A percentile compares a stretch with the other conserved stretches of the same genome.
Evolutionary conservation across 352 stramenopile genomes (phyloP).

Genomic region (Phytophthora pluvialis): DNA sequence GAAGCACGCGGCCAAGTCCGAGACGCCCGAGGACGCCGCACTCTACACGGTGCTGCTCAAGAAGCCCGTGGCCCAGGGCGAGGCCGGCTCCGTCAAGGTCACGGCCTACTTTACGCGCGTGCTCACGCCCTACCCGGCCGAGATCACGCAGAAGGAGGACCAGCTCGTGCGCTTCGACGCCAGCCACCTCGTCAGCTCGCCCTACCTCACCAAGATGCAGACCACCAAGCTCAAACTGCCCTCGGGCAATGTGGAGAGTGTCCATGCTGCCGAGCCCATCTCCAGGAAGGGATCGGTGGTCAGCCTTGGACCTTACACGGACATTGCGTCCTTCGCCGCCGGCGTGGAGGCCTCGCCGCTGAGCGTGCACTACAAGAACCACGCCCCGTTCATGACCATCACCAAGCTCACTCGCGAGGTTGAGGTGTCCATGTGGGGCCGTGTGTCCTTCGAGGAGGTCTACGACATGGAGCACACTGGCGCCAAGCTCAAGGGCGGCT

Average conservation of each 20-base stretch:
- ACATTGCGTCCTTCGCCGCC: slow-evolving; percentile 55
- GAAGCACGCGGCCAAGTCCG: slow-evolving; percentile 32
- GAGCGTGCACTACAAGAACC: slow-evolving; percentile 86
- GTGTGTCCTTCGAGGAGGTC: slow-evolving; percentile 88
- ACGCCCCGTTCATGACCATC: slow-evolving; percentile 87
- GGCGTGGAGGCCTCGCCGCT: slow-evolving; percentile 32
- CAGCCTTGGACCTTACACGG: slow-evolving; percentile 81
- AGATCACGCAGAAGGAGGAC: slow-evolving; percentile 84
- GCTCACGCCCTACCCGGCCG: slow-evolving; percentile 77
- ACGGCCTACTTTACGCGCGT: slow-evolving; percentile 80
- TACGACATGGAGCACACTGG: slow-evolving; percentile 89
- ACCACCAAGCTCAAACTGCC: slow-evolving; percentile 89
- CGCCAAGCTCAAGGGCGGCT: slow-evolving; percentile 83
- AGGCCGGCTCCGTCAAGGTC: slow-evolving; percentile 72
- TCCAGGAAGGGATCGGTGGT: slow-evolving; percentile 76
- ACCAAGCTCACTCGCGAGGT: slow-evolving; percentile 87
- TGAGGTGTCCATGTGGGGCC: slow-evolving; percentile 92
- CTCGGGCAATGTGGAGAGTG: slow-evolving; percentile 72
- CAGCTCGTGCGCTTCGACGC: slow-evolving; percentile 86
- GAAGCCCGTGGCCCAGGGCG: slow-evolving; percentile 55
- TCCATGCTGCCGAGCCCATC: slow-evolving; percentile 62
- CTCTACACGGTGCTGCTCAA: slow-evolving; percentile 81
- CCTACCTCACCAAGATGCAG: slow-evolving; percentile 81
- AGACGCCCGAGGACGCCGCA: slow-evolving; percentile 44
- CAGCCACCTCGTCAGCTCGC: slow-evolving; percentile 69